Evolutionary conservation across 352 stramenopile genomes (phyloP), one percentile per base, ranked within the genome.

Genomic region (Phytophthora quininea): DNA sequence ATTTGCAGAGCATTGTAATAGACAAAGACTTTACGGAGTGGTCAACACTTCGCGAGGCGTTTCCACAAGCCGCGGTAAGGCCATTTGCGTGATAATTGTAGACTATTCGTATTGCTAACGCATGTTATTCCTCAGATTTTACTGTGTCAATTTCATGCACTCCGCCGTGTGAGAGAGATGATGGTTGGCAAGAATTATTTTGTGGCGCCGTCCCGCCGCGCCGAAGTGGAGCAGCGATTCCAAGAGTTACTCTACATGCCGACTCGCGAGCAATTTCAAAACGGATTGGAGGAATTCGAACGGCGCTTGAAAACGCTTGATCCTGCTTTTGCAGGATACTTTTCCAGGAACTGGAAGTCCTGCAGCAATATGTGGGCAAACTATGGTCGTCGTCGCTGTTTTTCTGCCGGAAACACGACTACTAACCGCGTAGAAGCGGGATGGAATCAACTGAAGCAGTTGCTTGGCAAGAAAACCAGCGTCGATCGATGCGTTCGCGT

Each of bases 391-490:
- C 37, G 37, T 2, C 37, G 24, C 2, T 58, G 40, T 14, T 47
- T 47, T 12, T 47, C 40, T n/a, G 40, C 40, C 6, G 52, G 52
- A 4, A 58, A 58, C 14, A 58, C 52, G 4, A 58, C 52, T 9
- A 58, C 52, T 32, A 58, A 58, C 9, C 35, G 35, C 11, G 52
- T 58, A 3, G 37, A 58, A 12, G 52, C 52, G 6, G n/a, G 37
- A 12, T 58, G 51, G 35, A 57, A 57, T 38, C 51, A 58, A 12
- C 19, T 58, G 2, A 58, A 58, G 32, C 49, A 54, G 30, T 29
- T 54, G 3, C 15, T 37, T 10, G 49, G 49, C 49, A 54, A 54
- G 19, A 47, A 57, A 33, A 47, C 51, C 5, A 57, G 51, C 33
- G 47, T 57, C 19, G n/a, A 47, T 33, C 33, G 51, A 9, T 57